Evolutionary conservation across 306 rosid genomes (phyloP), one percentile per base, ranked within the genome.

Genomic region (Clitoria ternatea): DNA sequence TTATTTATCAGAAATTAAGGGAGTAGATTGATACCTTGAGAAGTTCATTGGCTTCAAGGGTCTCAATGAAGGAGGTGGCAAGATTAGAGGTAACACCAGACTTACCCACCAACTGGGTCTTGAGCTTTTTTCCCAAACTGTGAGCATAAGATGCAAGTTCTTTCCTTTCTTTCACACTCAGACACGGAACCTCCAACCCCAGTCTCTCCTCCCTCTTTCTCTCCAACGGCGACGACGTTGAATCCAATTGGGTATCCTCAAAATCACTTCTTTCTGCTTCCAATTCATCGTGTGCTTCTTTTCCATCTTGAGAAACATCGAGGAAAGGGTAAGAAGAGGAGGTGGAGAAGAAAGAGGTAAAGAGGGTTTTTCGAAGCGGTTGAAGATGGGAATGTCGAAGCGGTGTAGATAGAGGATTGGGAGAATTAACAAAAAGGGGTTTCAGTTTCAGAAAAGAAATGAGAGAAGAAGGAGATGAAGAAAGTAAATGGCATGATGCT

Each of bases 21-120:
- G 4, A 29, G 12, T 43, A 10, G 29, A 30, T 61, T 40, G 40
- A 27, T 84, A 90, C 98, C 96, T 94, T 90, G 42, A 90, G 92
- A 85, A 94, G 96, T 80, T 94, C 98, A 26, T 90, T 94, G 18
- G 97, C 72, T 78, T 94, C 98, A 19, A 94, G 98, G 17, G 80
- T 94, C 81, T 94, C 92, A 4, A 83, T 29, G 84, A 94, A 93
- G 49, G 96, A 83, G 4, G 90, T 56, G 2, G 91, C 96, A 48
- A 93, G 66, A 71, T 69, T 87, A 27, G 88, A 44, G 0, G 97
- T 94, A 30, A 94, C 89, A 50, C 98, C 98, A 45, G 91, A 84
- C 57, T 90, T 94, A 0, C 97, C 98, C 63, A 94, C 97, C 85
- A 85, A 77, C 71, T 94, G 97, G n/a, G 84, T 77, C 76, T 90